phyloP scores from a whole-genome alignment of 73 alveolate species.

The Durusdinium trenchii region DNA sequence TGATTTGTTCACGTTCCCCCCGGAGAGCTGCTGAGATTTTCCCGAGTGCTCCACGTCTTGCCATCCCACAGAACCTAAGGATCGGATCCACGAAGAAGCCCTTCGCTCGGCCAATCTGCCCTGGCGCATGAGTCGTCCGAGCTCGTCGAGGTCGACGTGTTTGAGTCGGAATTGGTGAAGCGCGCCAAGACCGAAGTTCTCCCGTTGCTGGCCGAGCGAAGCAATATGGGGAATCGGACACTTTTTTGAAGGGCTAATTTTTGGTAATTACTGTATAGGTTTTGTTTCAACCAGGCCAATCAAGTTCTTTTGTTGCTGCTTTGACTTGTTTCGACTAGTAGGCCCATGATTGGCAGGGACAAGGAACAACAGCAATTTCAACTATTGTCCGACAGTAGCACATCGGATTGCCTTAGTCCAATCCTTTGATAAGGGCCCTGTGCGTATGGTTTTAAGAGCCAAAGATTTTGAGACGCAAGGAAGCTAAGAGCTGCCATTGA shows the following conservation, averaged over 20 bases:
- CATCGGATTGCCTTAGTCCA: neutral
- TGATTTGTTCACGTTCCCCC: too few species aligned
- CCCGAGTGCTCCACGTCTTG: neutral
- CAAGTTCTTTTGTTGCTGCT: neutral
- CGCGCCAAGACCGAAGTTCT: neutral
- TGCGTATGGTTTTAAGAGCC: neutral
- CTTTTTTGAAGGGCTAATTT: neutral
- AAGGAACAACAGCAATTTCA: neutral
- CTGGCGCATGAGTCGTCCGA: neutral
- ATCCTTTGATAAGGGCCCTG: too few species aligned
- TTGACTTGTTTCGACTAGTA: neutral
- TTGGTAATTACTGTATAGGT: neutral
- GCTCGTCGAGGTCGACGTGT: neutral
- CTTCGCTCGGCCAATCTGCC: neutral
- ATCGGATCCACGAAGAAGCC: neutral
- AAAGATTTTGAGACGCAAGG: too few species aligned
- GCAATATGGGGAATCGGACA: neutral
- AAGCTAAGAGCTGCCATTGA: conserved; percentile 33
- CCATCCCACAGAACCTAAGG: neutral
- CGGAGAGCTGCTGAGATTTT: too few species aligned
- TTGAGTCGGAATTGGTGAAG: neutral
- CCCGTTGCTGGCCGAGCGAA: neutral
- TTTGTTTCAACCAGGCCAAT: neutral
- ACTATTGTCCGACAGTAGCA: neutral
- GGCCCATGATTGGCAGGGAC: neutral